These are phyloP conservation scores for Naganishia friedmannii DNA, from an alignment of 768 basidiomycete genomes.

Conservation along the genomic window DNA sequence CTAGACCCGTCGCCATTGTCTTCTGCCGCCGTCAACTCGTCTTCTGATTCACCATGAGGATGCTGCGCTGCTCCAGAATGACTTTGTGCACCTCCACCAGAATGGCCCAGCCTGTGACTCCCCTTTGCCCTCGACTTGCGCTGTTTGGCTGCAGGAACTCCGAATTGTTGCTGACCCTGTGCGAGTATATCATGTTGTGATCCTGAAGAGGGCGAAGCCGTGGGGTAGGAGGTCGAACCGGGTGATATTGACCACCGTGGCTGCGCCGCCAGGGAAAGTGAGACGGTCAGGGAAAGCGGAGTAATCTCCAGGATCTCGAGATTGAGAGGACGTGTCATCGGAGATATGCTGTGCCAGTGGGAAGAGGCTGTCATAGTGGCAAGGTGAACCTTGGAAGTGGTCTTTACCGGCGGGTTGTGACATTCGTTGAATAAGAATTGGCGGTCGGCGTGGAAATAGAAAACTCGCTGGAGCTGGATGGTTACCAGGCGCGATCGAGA, in stretches of 20 bases:
- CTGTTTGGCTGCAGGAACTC: constrained; percentile 19
- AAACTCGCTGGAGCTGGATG: background rate
- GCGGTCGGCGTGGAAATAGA: background rate
- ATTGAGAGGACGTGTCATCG: constrained; percentile 46
- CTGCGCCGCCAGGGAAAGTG: constrained; percentile 44
- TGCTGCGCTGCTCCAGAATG: constrained; percentile 29
- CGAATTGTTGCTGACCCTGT: constrained; percentile 23
- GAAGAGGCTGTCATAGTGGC: constrained; percentile 20
- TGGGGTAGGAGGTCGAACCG: constrained; percentile 3
- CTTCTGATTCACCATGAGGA: constrained; percentile 39
- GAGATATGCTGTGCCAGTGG: constrained; percentile 48
- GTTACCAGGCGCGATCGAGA: constrained; percentile 10
- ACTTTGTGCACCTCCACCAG: constrained; percentile 20
- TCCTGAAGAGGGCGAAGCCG: constrained; percentile 13
- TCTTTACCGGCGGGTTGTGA: too few species aligned
- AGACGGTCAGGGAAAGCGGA: constrained; percentile 47
- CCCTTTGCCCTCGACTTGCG: constrained; percentile 21
- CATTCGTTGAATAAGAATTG: background rate
- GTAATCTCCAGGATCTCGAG: constrained; percentile 51
- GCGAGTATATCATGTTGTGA: constrained; percentile 7
- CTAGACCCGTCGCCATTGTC: constrained; percentile 30
- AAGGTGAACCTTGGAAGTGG: background rate
- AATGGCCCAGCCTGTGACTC: constrained; percentile 6
- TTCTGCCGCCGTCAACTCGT: constrained; percentile 40
- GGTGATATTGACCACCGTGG: constrained; percentile 22